Evolutionary conservation across 2,329 filamentous ascomycete species (phyloP).

Genomic region (Fusarium sp.): DNA sequence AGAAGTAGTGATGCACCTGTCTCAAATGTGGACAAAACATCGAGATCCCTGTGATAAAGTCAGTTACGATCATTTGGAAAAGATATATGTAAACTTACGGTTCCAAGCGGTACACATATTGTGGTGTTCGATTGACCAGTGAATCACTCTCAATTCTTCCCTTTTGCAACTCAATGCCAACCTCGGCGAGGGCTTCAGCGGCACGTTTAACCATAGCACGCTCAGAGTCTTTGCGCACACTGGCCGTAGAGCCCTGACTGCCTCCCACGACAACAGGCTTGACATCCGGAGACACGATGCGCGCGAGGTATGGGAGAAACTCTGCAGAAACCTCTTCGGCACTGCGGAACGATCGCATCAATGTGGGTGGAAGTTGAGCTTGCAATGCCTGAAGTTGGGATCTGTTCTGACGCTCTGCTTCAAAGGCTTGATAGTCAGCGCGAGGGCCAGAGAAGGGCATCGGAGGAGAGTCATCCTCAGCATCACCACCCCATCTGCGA

Average conservation of each 20-base stretch:
- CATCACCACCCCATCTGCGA: slow-evolving; percentile 57
- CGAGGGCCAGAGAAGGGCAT: slow-evolving; percentile 84
- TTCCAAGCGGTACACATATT: slow-evolving; percentile 94
- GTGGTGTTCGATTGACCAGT: slow-evolving; percentile 66
- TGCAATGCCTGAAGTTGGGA: slow-evolving; percentile 80
- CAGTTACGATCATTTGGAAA: slow-evolving; percentile 9
- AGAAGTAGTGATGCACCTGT: slow-evolving; percentile 69
- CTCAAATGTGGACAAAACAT: slow-evolving; percentile 79
- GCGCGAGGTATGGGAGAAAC: slow-evolving; percentile 84
- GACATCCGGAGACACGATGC: slow-evolving; percentile 87
- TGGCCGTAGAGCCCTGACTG: slow-evolving; percentile 75
- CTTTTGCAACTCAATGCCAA: slow-evolving; percentile 83
- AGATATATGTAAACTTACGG: slow-evolving; percentile 69
- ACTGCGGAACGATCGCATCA: slow-evolving; percentile 83
- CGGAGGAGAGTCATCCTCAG: slow-evolving; percentile 60
- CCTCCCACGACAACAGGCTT: slow-evolving; percentile 88
- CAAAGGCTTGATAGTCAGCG: slow-evolving; percentile 83
- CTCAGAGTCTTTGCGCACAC: slow-evolving; percentile 88
- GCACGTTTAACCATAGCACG: slow-evolving; percentile 83
- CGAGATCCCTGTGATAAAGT: slow-evolving; percentile 67
- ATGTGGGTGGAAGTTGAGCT: slow-evolving; percentile 73
- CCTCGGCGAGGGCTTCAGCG: slow-evolving; percentile 83
- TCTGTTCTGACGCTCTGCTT: slow-evolving; percentile 82
- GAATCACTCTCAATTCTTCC: slow-evolving; percentile 80
- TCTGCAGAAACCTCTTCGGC: slow-evolving; percentile 82